These are phyloP conservation scores for Aspergillus egyptiacus DNA, from an alignment of 495 filamentous ascomycete species.

Conservation along the genomic window DNA sequence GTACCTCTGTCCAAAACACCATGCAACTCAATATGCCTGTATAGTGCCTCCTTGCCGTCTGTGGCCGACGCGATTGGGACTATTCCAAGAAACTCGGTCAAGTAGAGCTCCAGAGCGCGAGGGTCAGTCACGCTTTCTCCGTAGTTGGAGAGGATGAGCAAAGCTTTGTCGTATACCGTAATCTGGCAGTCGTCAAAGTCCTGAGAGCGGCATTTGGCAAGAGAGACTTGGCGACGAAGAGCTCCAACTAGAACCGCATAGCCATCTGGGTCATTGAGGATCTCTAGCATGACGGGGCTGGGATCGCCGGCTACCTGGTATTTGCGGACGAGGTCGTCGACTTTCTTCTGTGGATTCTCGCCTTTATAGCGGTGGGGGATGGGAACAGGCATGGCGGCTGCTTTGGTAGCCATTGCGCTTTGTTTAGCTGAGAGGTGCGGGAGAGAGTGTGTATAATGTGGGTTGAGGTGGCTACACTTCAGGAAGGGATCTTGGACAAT, in stretches of 20 bases:
- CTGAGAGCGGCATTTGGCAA: slow-evolving; percentile 31
- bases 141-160: slow-evolving; percentile 29
- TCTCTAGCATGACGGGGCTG: slow-evolving; percentile 19
- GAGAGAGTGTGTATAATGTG: neutral
- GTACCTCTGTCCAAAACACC: slow-evolving; percentile 18
- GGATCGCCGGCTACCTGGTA: slow-evolving; percentile 20
- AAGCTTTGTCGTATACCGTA: slow-evolving; percentile 36
- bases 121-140: slow-evolving; percentile 20
- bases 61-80: slow-evolving; percentile 13
- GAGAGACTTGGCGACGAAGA: slow-evolving; percentile 26
- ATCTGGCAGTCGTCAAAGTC: slow-evolving; percentile 35
- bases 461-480: neutral
- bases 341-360: slow-evolving; percentile 7
- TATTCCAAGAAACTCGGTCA: slow-evolving; percentile 36
- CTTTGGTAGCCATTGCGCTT: neutral
- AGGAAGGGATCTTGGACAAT: neutral
- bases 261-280: slow-evolving; percentile 18
- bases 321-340: slow-evolving; percentile 20
- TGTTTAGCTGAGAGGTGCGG: neutral
- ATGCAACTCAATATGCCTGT: slow-evolving; percentile 15
- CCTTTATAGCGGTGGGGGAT: neutral
- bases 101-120: slow-evolving; percentile 34
- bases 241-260: slow-evolving; percentile 21
- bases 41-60: slow-evolving; percentile 13
- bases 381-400: slow-evolving; percentile 2